Evolutionary conservation across 352 stramenopile species (phyloP).

Genomic region (Globisporangium spiculum): DNA sequence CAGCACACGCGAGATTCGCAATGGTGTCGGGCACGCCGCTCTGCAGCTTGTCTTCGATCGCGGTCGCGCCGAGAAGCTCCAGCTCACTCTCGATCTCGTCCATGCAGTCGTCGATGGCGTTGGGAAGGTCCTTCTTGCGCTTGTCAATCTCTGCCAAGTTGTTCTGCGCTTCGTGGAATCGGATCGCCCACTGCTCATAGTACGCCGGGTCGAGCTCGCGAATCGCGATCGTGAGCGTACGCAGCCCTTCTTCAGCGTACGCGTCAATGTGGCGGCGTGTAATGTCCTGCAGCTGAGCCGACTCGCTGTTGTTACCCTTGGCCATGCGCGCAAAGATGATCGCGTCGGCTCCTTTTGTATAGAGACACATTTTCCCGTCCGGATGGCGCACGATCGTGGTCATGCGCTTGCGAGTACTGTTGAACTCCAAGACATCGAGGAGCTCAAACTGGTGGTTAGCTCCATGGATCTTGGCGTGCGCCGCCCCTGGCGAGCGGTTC

Average conservation of each 20-base stretch:
- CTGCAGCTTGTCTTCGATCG: slow-evolving; percentile 94
- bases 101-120: slow-evolving; percentile 77
- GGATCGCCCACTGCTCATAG: slow-evolving; percentile 52
- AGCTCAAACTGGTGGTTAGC: slow-evolving; percentile 60
- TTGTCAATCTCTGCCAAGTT: slow-evolving; percentile 76
- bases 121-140: slow-evolving; percentile 70
- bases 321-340: slow-evolving; percentile 56
- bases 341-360: slow-evolving; percentile 72
- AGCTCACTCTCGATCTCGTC: slow-evolving; percentile 82
- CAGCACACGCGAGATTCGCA: slow-evolving; percentile 71
- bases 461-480: slow-evolving; percentile 47
- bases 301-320: slow-evolving; percentile 24
- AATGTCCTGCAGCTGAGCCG: slow-evolving; percentile 33
- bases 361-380: slow-evolving; percentile 57
- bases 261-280: slow-evolving; percentile 66
- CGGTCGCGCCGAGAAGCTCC: slow-evolving; percentile 85
- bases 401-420: slow-evolving; percentile 93
- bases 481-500: slow-evolving; percentile 56
- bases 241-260: slow-evolving; percentile 85
- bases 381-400: slow-evolving; percentile 84
- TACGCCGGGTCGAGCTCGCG: slow-evolving; percentile 50
- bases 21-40: slow-evolving; percentile 89
- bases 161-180: slow-evolving; percentile 70
- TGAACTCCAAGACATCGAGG: slow-evolving; percentile 90
- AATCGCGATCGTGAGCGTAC: slow-evolving; percentile 83